Evolutionary conservation across 345 rosid genomes (phyloP), one percentile per base, ranked within the genome.

Genomic region (Eucalyptus erythrocorys): DNA sequence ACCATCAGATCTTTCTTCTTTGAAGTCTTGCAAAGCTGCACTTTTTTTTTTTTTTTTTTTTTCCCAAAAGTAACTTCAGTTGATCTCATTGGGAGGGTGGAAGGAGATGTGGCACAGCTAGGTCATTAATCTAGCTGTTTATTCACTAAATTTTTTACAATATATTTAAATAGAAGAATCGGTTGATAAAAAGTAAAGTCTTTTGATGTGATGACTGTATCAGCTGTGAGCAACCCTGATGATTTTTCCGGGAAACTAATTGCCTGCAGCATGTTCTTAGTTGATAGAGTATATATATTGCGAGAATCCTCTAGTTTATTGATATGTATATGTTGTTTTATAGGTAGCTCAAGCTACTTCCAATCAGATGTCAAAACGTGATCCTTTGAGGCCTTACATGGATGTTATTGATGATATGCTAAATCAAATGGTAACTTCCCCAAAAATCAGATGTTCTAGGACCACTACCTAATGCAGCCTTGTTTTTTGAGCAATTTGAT

Each of bases 261-360:
- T 21, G 84, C 30, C 84, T 40, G 47, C 84, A 40, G 84, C 84
- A 40, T 40, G 84, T 76, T 76, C 47, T 76, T 76, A 21, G 47
- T 22, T 13, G 9, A 76, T 40, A 40, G 30, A 76, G 27, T 22
- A 47, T 42, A 3, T 10, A 16, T 87, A 22, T 59, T 48, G 64
- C 24, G 5, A 21, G 5, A 21, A 40, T 47, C 19, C 85, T 86
- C 64, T 17, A 10, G 15, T 49, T 17, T 27, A 37, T 47, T 53
- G 40, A 40, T 57, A 3, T 48, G 12, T 48, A 48, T 66, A 45
- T 88, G 49, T 50, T 64, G 86, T 21, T 64, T 51, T 53, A 86
- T 92, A 98, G 99, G 98, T 98, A 91, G 98, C 99, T 92, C 99
- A 97, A 92, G 99, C 99, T 87, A 98, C 99, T 88, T 98, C 99